Percentiles rank a stretch among this genome's conserved stretches.
phyloP scores from a whole-genome alignment of 768 basidiomycete species.

The Chlorophyllum brunneum region DNA sequence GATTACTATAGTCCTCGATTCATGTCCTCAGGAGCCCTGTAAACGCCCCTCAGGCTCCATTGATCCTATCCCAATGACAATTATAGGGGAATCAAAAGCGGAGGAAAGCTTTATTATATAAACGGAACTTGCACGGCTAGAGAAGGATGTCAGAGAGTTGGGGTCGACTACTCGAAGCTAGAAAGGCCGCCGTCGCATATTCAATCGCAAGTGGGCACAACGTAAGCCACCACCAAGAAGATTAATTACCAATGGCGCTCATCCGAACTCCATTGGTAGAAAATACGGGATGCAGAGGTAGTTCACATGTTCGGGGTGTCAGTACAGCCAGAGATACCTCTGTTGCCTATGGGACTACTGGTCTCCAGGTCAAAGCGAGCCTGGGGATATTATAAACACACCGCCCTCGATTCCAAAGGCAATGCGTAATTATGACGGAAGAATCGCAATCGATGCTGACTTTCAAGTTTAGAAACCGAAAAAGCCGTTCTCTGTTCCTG shows the following conservation, averaged over 20 bases:
- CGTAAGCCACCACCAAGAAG: neutral
- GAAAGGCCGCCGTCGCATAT: no score
- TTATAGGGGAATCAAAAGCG: constrained; percentile 46
- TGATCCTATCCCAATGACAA: constrained; percentile 37
- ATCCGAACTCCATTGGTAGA: neutral
- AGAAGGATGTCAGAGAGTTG: constrained; percentile 48
- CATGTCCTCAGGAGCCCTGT: constrained; percentile 2
- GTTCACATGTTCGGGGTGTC: neutral
- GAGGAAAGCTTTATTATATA: constrained; percentile 49
- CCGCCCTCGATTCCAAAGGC: constrained; percentile 2
- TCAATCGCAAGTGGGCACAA: no score
- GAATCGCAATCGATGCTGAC: no score
- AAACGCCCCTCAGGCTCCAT: constrained; percentile 24
- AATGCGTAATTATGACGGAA: no score
- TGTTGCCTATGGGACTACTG: neutral
- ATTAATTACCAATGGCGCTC: neutral
- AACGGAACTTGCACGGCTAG: constrained; percentile 48
- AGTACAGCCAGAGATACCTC: neutral
- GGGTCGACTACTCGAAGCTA: no score
- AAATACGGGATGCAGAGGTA: constrained; percentile 1
- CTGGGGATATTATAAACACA: neutral
- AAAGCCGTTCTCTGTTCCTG: neutral
- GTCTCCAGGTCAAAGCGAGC: constrained; percentile 5
- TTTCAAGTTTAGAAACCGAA: neutral
- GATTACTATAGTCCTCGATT: no score